phyloP scores from a whole-genome alignment of 139 green algal genomes.

The Volvox reticuliferus region DNA sequence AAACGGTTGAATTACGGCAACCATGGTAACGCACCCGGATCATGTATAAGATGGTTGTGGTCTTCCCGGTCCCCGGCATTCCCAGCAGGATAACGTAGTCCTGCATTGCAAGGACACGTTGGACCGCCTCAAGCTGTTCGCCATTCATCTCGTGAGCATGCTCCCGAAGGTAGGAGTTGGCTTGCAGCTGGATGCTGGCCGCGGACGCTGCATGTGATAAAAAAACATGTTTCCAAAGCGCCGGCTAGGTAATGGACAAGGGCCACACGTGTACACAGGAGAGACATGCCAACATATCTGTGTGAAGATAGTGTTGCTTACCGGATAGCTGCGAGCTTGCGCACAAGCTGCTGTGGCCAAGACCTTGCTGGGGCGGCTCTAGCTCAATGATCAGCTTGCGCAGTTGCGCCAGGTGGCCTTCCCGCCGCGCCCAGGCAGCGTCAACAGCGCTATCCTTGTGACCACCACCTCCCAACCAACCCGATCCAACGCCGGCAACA shows the following conservation, averaged over 20 bases:
- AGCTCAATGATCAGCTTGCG: conserved; percentile 76
- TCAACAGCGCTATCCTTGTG: not conserved
- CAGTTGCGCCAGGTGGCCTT: conserved; percentile 50
- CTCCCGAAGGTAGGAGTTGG: conserved; percentile 44
- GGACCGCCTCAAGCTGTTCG: conserved; percentile 79
- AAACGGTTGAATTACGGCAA: too few species aligned
- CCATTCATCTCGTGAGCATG: conserved; percentile 67
- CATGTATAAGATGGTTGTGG: conserved; percentile 75
- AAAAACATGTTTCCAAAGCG: not conserved
- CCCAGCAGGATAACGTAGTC: conserved; percentile 93
- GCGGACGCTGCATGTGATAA: not conserved
- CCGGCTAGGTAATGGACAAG: not conserved
- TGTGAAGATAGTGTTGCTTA: not conserved
- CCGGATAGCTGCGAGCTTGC: conserved; percentile 23
- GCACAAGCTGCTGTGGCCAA: not conserved
- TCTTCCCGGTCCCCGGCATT: conserved; percentile 90
- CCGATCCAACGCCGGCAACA: not conserved
- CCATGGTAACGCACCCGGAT: conserved; percentile 11
- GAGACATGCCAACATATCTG: too few species aligned
- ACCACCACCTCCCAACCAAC: not conserved
- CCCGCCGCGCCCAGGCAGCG: not conserved
- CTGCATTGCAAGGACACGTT: conserved; percentile 64
- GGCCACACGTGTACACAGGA: not conserved
- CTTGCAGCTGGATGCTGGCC: conserved; percentile 4
- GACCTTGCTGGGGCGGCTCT: conserved; percentile 49